Evolutionary conservation across 768 basidiomycete genomes (phyloP).

Genomic region (Boletus tomentosulus): DNA sequence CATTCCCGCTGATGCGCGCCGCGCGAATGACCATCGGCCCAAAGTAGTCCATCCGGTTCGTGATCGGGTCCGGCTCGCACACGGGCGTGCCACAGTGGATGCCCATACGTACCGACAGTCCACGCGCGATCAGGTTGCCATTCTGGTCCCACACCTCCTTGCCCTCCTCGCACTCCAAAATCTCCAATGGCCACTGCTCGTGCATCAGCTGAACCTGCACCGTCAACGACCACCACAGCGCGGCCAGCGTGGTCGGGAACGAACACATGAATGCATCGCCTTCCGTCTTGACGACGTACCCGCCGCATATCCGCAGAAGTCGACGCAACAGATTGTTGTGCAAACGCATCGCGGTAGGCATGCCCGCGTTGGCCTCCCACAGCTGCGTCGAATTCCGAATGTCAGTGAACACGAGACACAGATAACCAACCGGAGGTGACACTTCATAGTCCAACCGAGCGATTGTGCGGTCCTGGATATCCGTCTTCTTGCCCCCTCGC

Average conservation of each 20-base stretch:
- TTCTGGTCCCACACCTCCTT: slow-evolving; percentile 66
- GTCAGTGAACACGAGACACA: slow-evolving; percentile 96
- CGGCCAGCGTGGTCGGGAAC: slow-evolving; percentile 84
- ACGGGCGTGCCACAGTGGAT: slow-evolving; percentile 89
- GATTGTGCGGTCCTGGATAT: slow-evolving; percentile 54
- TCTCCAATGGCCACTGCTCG: slow-evolving; percentile 88
- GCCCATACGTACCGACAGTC: slow-evolving; percentile 95
- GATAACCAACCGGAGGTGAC: slow-evolving; percentile 76
- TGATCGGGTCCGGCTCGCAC: slow-evolving; percentile 89
- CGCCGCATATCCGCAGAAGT: slow-evolving; percentile 83
- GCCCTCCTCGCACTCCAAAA: slow-evolving; percentile 90
- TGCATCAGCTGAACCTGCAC: slow-evolving; percentile 81
- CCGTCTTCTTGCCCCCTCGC: slow-evolving; percentile 40
- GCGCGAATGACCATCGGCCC: slow-evolving; percentile 95
- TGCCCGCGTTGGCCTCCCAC: slow-evolving; percentile 95
- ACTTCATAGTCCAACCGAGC: slow-evolving; percentile 73
- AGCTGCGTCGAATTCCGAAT: slow-evolving; percentile 95
- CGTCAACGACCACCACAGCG: slow-evolving; percentile 85
- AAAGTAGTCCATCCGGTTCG: slow-evolving; percentile 96
- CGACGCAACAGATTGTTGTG: slow-evolving; percentile 87
- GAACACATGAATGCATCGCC: slow-evolving; percentile 99
- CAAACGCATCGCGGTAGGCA: slow-evolving; percentile 88
- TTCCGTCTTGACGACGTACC: slow-evolving; percentile 99
- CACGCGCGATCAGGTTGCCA: slow-evolving; percentile 72
- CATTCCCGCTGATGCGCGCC: slow-evolving; percentile 75